A percentile compares a stretch with the other conserved stretches of the same genome.
phyloP scores from a whole-genome alignment of 371 early-diverging fungal species.

The Parasitella parasitica region DNA sequence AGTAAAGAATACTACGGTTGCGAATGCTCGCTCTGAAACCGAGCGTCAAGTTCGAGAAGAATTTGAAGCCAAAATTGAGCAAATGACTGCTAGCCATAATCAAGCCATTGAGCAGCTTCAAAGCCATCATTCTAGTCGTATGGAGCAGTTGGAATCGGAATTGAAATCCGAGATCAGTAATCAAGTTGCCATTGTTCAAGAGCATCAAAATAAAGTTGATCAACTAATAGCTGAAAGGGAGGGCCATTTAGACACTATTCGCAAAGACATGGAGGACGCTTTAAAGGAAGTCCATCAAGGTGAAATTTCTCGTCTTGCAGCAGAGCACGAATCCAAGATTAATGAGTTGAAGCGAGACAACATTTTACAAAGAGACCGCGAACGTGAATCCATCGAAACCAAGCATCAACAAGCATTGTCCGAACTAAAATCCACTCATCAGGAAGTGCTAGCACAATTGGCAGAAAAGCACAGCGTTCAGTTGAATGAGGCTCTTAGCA shows the following conservation, averaged over 20 bases:
- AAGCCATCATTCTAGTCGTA: slow-evolving; percentile 25
- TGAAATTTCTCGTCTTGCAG: slow-evolving; percentile 14
- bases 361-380: slow-evolving; percentile 24
- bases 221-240: slow-evolving; percentile 18
- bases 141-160: slow-evolving; percentile 34
- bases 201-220: slow-evolving; percentile 30
- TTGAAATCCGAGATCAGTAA: slow-evolving; percentile 24
- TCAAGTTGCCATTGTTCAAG: slow-evolving; percentile 19
- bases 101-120: slow-evolving; percentile 45
- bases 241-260: slow-evolving; percentile 29
- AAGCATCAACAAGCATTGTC: slow-evolving; percentile 13
- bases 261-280: slow-evolving; percentile 38
- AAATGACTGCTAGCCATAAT: slow-evolving; percentile 27
- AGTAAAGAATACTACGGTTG: slow-evolving; percentile 14
- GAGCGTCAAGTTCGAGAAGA: slow-evolving; percentile 37
- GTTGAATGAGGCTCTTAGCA: not conserved
- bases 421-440: slow-evolving; percentile 8
- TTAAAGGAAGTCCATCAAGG: slow-evolving; percentile 20
- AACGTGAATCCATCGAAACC: slow-evolving; percentile 11
- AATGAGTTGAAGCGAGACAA: slow-evolving; percentile 23
- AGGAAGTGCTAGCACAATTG: not conserved
- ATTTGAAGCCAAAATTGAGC: slow-evolving; percentile 37
- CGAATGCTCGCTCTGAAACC: slow-evolving; percentile 25
- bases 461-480: slow-evolving; percentile 6
- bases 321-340: slow-evolving; percentile 24